Base-by-base conservation (phyloP, 2,329 filamentous ascomycete species). In the Thelonectria blattea region DNA sequence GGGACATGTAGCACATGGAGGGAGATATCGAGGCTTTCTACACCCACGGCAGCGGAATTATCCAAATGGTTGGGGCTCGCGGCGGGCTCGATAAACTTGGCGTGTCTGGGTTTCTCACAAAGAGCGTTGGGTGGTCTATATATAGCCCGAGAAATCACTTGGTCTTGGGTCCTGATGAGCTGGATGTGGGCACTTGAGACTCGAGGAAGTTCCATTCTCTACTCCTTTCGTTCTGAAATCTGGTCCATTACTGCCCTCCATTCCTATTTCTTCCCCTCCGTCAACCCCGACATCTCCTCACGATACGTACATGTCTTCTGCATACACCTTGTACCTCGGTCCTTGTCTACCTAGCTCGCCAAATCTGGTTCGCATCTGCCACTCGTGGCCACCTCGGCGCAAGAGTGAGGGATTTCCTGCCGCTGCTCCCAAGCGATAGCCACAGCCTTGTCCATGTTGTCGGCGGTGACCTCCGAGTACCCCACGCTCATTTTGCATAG, bases 21-120 rank as follows among this genome's bases (percentile, higher is more conserved):
- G 50, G 56, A 3, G 56, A 58, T n/a, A 24, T 53, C 3, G 10
- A 20, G 14, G 50, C 50, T 8, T 54, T 50, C 24, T 17, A 24
- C 5, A 54, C 30, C 11, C 56, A 54, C 14, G 45, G 50, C 14
- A 50, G 42, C 22, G 51, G 56, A 0, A 50, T 54, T 3, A 53
- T 58, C 0, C 17, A 42, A 14, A 58, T 58, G 56, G 56, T 58
- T 3, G 43, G 37, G 22, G 22, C 43, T 43, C 50, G 56, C 7
- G 56, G 50, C 5, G 56, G 56, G 3, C 45, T 53, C 3, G 22
- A 43, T 4, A 39, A 2, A 1, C 30, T 54, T 8, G 56, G 37
- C 14, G 17, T 49, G 15, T 48, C 50, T 51, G 58, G 30, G 15
- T 56, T 56, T 11, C 47, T 56, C 12, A 45, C 54, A 1, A 61